A percentile compares a stretch with the other conserved stretches of the same genome.
phyloP scores from a whole-genome alignment of 345 rosid species.

The Xanthoceras sorbifolium region DNA sequence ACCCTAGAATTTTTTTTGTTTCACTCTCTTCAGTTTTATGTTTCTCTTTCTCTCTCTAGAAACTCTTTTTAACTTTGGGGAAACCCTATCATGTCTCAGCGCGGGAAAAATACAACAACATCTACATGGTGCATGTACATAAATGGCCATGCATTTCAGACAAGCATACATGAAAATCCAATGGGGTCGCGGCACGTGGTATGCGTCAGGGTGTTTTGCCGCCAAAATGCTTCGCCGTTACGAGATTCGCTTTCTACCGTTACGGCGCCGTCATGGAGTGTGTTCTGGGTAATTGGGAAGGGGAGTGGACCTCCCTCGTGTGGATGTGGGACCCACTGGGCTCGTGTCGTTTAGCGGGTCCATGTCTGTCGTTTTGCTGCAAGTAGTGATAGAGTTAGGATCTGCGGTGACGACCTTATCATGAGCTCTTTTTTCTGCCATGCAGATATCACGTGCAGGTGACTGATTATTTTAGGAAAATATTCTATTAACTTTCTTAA shows the following conservation, averaged over 20 bases:
- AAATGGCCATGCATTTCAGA: too few relatives aligned
- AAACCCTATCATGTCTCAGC: slow-evolving; percentile 36
- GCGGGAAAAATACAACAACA: slow-evolving; percentile 45
- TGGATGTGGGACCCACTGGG: neutral
- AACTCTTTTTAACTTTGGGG: slow-evolving; percentile 7
- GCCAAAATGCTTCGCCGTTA: slow-evolving; percentile 43
- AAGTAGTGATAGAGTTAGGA: neutral
- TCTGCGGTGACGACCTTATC: neutral
- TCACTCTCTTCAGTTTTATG: slow-evolving; percentile 10
- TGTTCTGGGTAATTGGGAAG: neutral
- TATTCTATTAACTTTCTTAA: too few relatives aligned
- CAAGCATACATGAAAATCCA: slow-evolving; percentile 5
- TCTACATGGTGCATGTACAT: neutral
- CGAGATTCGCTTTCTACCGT: slow-evolving; percentile 27
- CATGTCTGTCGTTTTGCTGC: neutral
- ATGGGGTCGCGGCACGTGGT: slow-evolving; percentile 27
- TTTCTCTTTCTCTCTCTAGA: slow-evolving; percentile 15
- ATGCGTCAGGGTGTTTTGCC: slow-evolving; percentile 21
- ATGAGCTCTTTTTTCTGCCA: neutral
- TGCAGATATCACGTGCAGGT: neutral
- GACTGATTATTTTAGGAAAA: too few relatives aligned
- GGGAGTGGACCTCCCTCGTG: neutral
- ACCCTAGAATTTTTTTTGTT: slow-evolving; percentile 10
- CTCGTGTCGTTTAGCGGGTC: neutral
- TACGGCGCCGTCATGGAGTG: slow-evolving; percentile 26